Percentiles rank a stretch among this genome's conserved stretches.
phyloP scores from a whole-genome alignment of 108 stramenopile genomes.

The Cyclotella atomus region DNA sequence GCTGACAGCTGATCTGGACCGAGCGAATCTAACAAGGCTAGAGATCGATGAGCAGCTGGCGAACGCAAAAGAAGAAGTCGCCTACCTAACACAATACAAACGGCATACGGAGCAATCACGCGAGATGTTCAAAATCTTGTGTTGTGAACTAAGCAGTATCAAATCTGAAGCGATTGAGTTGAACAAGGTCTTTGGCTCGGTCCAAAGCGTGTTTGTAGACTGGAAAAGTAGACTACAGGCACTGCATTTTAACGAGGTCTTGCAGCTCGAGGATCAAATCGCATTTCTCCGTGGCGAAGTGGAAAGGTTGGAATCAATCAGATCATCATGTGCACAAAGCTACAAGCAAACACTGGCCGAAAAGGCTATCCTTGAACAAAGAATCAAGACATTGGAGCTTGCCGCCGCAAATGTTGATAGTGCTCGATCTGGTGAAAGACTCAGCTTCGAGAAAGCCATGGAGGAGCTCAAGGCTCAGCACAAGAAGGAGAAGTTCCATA shows the following conservation, averaged over 20 bases:
- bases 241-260: slow-evolving; percentile 6
- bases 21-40: not conserved
- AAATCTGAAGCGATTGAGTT: slow-evolving; percentile 13
- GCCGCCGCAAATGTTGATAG: slow-evolving; percentile 9
- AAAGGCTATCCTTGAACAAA: slow-evolving; percentile 3
- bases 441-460: slow-evolving; percentile 35
- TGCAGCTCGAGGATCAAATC: slow-evolving; percentile 12
- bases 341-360: slow-evolving; percentile 2
- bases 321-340: not conserved
- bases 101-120: not conserved
- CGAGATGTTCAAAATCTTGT: slow-evolving; percentile 2
- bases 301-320: not conserved
- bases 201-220: not conserved
- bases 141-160: slow-evolving; percentile 3
- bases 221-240: slow-evolving; percentile 6
- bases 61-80: slow-evolving; percentile 13
- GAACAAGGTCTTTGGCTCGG: not conserved
- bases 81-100: slow-evolving; percentile 27
- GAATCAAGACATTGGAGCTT: not conserved
- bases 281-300: slow-evolving; percentile 10
- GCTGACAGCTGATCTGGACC: slow-evolving; percentile 15
- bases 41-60: not conserved
- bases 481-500: slow-evolving; percentile 19
- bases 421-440: slow-evolving; percentile 21
- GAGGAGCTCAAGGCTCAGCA: slow-evolving; percentile 30